These are phyloP conservation scores for Cercospora sesami DNA, from an alignment of 2,329 filamentous ascomycete genomes.

Conservation along the genomic window DNA sequence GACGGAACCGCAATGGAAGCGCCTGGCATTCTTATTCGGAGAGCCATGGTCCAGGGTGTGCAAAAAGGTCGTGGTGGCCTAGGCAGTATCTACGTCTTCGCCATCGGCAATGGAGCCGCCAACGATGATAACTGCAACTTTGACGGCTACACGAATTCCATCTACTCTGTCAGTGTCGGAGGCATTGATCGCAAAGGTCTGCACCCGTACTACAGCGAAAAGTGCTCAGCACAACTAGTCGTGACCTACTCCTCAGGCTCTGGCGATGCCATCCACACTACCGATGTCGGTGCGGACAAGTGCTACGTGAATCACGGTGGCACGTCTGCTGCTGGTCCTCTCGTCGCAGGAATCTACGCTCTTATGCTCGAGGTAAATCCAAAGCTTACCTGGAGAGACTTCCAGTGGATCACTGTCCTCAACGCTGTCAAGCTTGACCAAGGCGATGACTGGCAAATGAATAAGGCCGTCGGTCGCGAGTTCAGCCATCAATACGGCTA, in stretches of 20 bases:
- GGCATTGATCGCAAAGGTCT: slow-evolving; percentile 81
- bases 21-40: slow-evolving; percentile 81
- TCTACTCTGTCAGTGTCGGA: slow-evolving; percentile 96
- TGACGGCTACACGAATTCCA: slow-evolving; percentile 98
- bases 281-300: slow-evolving; percentile 77
- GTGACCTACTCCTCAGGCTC: slow-evolving; percentile 95
- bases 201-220: slow-evolving; percentile 96
- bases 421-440: slow-evolving; percentile 79
- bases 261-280: slow-evolving; percentile 89
- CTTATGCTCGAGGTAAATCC: slow-evolving; percentile 81
- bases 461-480: slow-evolving; percentile 75
- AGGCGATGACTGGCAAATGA: slow-evolving; percentile 73
- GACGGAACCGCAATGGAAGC: slow-evolving; percentile 93
- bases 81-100: slow-evolving; percentile 94
- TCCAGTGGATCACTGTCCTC: slow-evolving; percentile 86
- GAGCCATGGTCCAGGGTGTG: slow-evolving; percentile 87
- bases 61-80: slow-evolving; percentile 81
- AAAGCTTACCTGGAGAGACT: slow-evolving; percentile 87
- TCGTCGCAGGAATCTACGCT: slow-evolving; percentile 89
- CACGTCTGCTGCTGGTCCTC: slow-evolving; percentile 89
- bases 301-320: slow-evolving; percentile 86
- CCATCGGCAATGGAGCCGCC: slow-evolving; percentile 86
- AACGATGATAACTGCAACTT: slow-evolving; percentile 97
- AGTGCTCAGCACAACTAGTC: slow-evolving; percentile 90
- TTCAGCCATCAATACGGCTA: slow-evolving; percentile 96